These are phyloP conservation scores for Plicaturopsis crispa DNA, from an alignment of 768 basidiomycete genomes.

Conservation along the genomic window DNA sequence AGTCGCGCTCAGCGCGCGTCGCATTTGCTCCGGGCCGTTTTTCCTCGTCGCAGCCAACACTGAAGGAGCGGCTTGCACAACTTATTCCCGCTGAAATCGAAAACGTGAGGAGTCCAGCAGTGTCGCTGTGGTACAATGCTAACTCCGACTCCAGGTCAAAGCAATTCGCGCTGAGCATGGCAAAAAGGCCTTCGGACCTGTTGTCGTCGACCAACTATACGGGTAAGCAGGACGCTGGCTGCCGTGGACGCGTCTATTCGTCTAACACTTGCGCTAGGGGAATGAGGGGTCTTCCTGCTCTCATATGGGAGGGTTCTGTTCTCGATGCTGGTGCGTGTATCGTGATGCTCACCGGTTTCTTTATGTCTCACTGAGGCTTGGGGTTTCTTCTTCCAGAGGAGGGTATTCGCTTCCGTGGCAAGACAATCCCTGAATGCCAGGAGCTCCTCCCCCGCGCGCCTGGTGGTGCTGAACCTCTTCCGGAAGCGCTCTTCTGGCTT, in stretches of 20 bases:
- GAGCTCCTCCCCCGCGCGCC: slow-evolving; percentile 83
- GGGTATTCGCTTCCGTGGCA: slow-evolving; percentile 97
- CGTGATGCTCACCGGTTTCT: neutral
- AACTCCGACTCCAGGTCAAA: slow-evolving; percentile 51
- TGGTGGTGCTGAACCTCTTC: slow-evolving; percentile 84
- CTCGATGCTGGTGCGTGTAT: slow-evolving; percentile 71
- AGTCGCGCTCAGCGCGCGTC: slow-evolving; percentile 48
- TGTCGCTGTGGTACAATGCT: slow-evolving; percentile 4
- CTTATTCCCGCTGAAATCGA: slow-evolving; percentile 87
- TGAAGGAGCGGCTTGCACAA: slow-evolving; percentile 91
- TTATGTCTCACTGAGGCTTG: neutral
- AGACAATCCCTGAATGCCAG: slow-evolving; percentile 88
- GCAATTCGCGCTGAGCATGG: slow-evolving; percentile 81
- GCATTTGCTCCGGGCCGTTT: slow-evolving; percentile 44
- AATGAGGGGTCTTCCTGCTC: slow-evolving; percentile 84
- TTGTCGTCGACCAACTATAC: slow-evolving; percentile 85
- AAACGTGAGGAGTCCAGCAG: slow-evolving; percentile 34
- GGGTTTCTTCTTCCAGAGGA: slow-evolving; percentile 60
- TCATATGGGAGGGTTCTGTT: slow-evolving; percentile 98
- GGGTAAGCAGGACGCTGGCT: slow-evolving; percentile 40
- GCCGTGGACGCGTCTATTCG: slow-evolving; percentile 1
- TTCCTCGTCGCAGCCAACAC: slow-evolving; percentile 64
- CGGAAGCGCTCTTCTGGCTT: slow-evolving; percentile 94
- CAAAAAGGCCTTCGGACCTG: slow-evolving; percentile 88
- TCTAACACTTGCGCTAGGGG: slow-evolving; percentile 39